These are phyloP conservation scores for Ilyonectria sp. DNA, from an alignment of 2,329 filamentous ascomycete genomes.

Conservation along the genomic window DNA sequence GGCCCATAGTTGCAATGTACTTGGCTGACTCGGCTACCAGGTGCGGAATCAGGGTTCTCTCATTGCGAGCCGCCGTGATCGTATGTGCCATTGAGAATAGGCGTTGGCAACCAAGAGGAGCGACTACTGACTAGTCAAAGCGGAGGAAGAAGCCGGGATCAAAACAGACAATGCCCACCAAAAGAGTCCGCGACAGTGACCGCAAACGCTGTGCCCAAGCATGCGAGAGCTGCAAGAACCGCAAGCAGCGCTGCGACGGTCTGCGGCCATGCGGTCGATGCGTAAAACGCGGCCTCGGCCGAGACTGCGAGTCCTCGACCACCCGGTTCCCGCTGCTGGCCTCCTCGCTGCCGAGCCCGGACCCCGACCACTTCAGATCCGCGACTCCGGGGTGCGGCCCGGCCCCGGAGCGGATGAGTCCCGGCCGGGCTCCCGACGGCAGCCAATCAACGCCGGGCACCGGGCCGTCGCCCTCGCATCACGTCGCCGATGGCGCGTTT, in stretches of 20 bases:
- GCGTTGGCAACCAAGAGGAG: not conserved
- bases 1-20: not conserved
- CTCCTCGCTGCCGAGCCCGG: slow-evolving; percentile 45
- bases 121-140: not conserved
- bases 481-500: slow-evolving; percentile 11
- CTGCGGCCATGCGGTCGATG: slow-evolving; percentile 44
- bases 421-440: slow-evolving; percentile 22
- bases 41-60: not conserved
- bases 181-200: slow-evolving; percentile 44
- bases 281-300: slow-evolving; percentile 42
- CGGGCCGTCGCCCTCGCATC: slow-evolving; percentile 3
- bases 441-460: slow-evolving; percentile 9
- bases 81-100: not conserved
- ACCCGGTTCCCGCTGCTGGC: slow-evolving; percentile 39
- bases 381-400: slow-evolving; percentile 20
- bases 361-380: slow-evolving; percentile 34
- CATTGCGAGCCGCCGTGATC: not conserved
- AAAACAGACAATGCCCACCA: slow-evolving; percentile 40
- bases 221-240: slow-evolving; percentile 46
- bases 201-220: slow-evolving; percentile 45
- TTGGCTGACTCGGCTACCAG: not conserved
- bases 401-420: slow-evolving; percentile 38
- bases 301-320: slow-evolving; percentile 39
- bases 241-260: slow-evolving; percentile 46
- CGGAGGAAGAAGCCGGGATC: not conserved